Percentiles rank a stretch among this genome's conserved stretches.
phyloP scores from a whole-genome alignment of 163 green algal genomes.

The Chloromonas sp. region DNA sequence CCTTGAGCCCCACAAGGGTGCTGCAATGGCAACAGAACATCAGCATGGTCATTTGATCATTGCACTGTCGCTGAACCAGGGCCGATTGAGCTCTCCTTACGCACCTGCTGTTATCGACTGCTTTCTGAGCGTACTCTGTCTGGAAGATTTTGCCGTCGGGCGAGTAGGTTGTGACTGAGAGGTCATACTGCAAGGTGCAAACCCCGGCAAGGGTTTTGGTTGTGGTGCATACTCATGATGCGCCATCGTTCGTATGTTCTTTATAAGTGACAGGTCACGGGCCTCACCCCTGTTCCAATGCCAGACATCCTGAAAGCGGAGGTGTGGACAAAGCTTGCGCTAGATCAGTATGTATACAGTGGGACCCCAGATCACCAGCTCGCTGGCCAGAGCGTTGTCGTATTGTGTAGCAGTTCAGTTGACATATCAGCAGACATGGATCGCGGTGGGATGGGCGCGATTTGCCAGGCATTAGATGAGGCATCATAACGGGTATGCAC shows the following conservation, averaged over 20 bases:
- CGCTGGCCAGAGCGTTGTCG: no score
- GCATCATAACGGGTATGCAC: no score
- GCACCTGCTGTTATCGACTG: slow-evolving; percentile 96
- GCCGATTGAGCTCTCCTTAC: slow-evolving; percentile 2
- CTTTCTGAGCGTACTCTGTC: slow-evolving; percentile 97
- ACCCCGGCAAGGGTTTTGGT: background rate
- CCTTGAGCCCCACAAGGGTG: slow-evolving; percentile 86
- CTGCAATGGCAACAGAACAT: slow-evolving; percentile 46
- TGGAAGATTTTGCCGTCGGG: slow-evolving; percentile 97
- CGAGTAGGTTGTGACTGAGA: slow-evolving; percentile 93
- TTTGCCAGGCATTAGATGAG: no score
- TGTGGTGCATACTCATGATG: background rate
- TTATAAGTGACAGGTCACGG: background rate
- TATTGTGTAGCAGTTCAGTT: no score
- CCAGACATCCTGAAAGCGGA: slow-evolving; percentile 68
- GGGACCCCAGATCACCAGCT: no score
- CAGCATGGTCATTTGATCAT: no score
- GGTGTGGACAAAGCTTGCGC: no score
- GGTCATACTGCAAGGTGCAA: slow-evolving; percentile 84
- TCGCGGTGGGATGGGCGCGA: no score
- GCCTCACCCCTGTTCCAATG: slow-evolving; percentile 86
- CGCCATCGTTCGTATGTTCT: background rate
- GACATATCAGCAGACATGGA: no score
- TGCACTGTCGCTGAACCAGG: no score
- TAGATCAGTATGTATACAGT: no score